phyloP scores from a whole-genome alignment of 1,139 yeast species.

The Diutina sp. region DNA sequence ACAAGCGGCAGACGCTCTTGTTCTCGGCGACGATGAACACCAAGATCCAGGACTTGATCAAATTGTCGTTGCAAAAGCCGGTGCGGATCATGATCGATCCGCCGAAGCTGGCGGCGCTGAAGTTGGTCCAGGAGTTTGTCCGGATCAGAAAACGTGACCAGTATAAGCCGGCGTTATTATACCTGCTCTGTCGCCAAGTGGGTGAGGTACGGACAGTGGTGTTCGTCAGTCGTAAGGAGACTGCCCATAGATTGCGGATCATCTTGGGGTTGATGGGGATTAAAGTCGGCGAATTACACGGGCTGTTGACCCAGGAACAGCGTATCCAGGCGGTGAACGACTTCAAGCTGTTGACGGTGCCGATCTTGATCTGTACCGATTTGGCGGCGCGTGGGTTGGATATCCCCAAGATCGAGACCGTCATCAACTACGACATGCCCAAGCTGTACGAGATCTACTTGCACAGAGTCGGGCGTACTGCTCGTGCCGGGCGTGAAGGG shows the following conservation, averaged over 20 bases:
- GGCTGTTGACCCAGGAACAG: slow-evolving; percentile 90
- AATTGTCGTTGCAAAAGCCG: slow-evolving; percentile 77
- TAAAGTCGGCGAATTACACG: slow-evolving; percentile 87
- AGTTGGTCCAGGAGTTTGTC: slow-evolving; percentile 83
- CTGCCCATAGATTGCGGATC: slow-evolving; percentile 78
- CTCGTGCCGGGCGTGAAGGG: slow-evolving; percentile 98
- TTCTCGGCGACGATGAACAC: slow-evolving; percentile 98
- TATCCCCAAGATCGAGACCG: slow-evolving; percentile 94
- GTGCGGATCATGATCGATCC: slow-evolving; percentile 94
- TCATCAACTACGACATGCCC: slow-evolving; percentile 93
- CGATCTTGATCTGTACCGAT: slow-evolving; percentile 90
- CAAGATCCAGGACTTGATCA: slow-evolving; percentile 75
- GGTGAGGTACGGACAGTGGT: slow-evolving; percentile 72
- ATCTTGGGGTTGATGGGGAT: slow-evolving; percentile 78
- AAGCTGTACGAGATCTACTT: slow-evolving; percentile 79
- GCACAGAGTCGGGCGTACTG: slow-evolving; percentile 98
- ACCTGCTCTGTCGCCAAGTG: slow-evolving; percentile 53
- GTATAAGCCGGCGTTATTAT: slow-evolving; percentile 71
- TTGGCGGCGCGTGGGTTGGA: slow-evolving; percentile 98
- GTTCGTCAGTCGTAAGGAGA: slow-evolving; percentile 82
- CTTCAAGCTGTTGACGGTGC: slow-evolving; percentile 71
- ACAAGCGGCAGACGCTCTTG: slow-evolving; percentile 80
- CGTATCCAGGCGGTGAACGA: slow-evolving; percentile 75
- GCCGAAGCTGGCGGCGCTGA: slow-evolving; percentile 83
- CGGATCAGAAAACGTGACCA: slow-evolving; percentile 85